These are phyloP conservation scores for Cystofilobasidium capitatum DNA, from an alignment of 768 basidiomycete genomes.

Conservation along the genomic window DNA sequence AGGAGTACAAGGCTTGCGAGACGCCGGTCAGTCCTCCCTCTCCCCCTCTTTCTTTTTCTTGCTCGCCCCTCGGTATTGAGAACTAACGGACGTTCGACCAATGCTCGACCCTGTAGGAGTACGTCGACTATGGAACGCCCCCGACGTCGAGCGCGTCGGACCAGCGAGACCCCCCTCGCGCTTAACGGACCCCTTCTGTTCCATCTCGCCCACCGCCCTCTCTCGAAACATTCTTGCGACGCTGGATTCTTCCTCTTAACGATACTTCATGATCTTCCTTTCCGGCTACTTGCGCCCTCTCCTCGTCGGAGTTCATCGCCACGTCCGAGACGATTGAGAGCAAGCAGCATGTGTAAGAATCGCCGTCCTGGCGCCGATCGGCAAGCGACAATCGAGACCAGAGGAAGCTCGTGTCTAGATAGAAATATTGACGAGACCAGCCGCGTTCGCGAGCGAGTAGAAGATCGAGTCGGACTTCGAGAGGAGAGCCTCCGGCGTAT, in stretches of 20 bases:
- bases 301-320: too few relatives aligned
- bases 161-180: not conserved
- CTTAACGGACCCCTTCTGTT: too few relatives aligned
- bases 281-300: too few relatives aligned
- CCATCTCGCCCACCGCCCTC: too few relatives aligned
- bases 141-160: not conserved
- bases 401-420: not conserved
- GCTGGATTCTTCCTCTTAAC: too few relatives aligned
- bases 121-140: slow-evolving; percentile 21
- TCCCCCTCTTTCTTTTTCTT: not conserved
- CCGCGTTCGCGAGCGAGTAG: slow-evolving; percentile 29
- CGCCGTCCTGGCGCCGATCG: too few relatives aligned
- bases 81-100: not conserved
- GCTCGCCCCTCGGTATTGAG: not conserved
- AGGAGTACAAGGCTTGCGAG: slow-evolving; percentile 94
- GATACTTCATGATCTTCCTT: too few relatives aligned
- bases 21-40: slow-evolving; percentile 48
- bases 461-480: slow-evolving; percentile 42
- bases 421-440: slow-evolving; percentile 17
- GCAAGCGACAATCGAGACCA: too few relatives aligned
- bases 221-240: too few relatives aligned
- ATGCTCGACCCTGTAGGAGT: slow-evolving; percentile 9
- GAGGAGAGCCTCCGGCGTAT: slow-evolving; percentile 57
- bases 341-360: too few relatives aligned
- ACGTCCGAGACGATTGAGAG: too few relatives aligned